Base-by-base conservation (phyloP, 352 stramenopile genomes). In the Saprolegnia diclina region DNA sequence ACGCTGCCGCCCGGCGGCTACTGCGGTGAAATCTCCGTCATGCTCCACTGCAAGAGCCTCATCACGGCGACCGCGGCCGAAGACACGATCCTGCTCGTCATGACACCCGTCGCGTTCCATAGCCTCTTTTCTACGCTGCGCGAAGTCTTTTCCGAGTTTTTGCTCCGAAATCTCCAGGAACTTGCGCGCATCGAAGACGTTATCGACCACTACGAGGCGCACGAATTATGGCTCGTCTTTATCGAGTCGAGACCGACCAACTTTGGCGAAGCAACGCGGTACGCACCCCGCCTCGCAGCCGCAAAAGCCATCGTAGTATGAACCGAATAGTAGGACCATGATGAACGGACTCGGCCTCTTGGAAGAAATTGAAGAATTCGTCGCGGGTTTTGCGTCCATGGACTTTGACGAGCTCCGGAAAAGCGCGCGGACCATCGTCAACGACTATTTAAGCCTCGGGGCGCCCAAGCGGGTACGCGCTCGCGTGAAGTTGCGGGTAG, bases 191-290 rank as follows among this genome's bases (percentile, higher is more conserved):
- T 75, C 3, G 82, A 89, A 71, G 80, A 89, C 44, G 65, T 89
- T 16, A 87, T 90, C 73, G 77, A 89, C 62, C 82, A 91, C 52
- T 91, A 88, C 54, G 80, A 87, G 19, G 74, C 76, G 0, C 78
- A 82, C 65, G 74, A 80, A 26, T 56, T 90, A 0, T 90, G 82
- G 82, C 73, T 75, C 16, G 80, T 80, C 7, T 81, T 86, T 67
- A 85, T 81, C 21, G 75, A 88, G 9, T 73, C 56, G 14, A 72
- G 81, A 7, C 57, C 76, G 24, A 68, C 74, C 5, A 73, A 86
- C 71, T 71, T 85, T 52, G 79, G 89, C 42, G 71, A 50, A 19
- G n/a, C 19, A 10, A 64, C 42, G 18, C 35, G 56, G 56, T 64
- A 35, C 29, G 14, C 13, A 6, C 4, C 13, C 14, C 29, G 26